These are phyloP conservation scores for Avena sativa DNA, from an alignment of 176 grass and related monocot species.

Conservation along the genomic window DNA sequence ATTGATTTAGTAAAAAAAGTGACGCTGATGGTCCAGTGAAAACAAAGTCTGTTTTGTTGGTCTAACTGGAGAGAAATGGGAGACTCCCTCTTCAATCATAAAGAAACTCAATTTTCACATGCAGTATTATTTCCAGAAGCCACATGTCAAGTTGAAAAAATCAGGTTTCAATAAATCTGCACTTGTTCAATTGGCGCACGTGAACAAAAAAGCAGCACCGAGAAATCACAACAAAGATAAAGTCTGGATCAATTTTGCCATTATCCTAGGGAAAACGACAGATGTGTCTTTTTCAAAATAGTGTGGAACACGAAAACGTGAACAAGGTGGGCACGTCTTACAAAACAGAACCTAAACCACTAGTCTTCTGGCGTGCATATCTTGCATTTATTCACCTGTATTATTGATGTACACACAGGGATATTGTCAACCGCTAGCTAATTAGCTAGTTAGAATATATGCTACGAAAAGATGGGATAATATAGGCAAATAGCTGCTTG, in stretches of 20 bases:
- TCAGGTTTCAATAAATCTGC: constrained; percentile 14
- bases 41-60: too few species aligned
- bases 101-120: background rate
- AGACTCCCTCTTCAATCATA: too few species aligned
- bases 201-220: background rate
- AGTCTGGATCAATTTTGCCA: background rate
- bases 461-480: too few species aligned
- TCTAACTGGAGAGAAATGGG: too few species aligned
- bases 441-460: too few species aligned
- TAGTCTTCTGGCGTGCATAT: background rate
- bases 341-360: background rate
- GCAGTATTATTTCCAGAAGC: background rate
- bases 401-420: background rate
- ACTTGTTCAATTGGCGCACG: constrained; percentile 17
- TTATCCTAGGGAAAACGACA: constrained; percentile 18
- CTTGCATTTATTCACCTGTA: background rate
- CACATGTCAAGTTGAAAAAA: background rate
- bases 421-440: background rate
- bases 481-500: too few species aligned
- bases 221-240: background rate
- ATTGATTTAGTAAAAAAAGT: too few species aligned
- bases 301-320: constrained; percentile 39
- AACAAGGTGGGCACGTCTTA: background rate
- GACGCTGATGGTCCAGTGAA: too few species aligned
- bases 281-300: constrained; percentile 23